Evolutionary conservation across 2,329 filamentous ascomycete genomes (phyloP), one percentile per base, ranked within the genome.

Genomic region (Ophiostoma sp.): DNA sequence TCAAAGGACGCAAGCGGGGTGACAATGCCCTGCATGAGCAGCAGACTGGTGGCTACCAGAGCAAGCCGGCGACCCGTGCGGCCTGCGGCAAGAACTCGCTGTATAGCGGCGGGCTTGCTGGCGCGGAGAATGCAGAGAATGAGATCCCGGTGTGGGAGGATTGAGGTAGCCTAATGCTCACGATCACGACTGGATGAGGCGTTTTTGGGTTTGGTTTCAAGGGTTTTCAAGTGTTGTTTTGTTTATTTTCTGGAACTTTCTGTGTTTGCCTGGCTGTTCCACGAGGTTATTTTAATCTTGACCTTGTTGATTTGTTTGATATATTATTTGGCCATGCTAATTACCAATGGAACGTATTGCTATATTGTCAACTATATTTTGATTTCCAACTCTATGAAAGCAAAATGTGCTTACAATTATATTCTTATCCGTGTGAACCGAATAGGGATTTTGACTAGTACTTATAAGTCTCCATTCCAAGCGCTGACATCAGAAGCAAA

Each of bases 71-170:
- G 39, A 65, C 36, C 52, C 48, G 67, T n/a, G n/a, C 60, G 33
- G 41, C 35, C 35, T 35, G 33, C 11, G 57, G 15, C 52, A 71
- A 71, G 64, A 41, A 39, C 15, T 41, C 33, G n/a, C 39, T 68
- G 48, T 52, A 31, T 27, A 60, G 27, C 17, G n/a, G 23, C 11
- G n/a, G n/a, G n/a, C 48, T 44, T 44, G 41, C 66, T 36, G 35
- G 57, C 17, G 62, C 60, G 4, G 69, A 67, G 4, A 67, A 72
- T 31, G 31, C 33, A 13, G 71, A 72, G 33, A 72, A 72, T 62
- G 36, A 54, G 36, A 35, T 60, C 31, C 71, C 69, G 10, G 57
- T 70, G 23, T 70, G 71, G 69, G 48, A 67, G 17, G 68, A 67
- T 20, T 72, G 33, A 39, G 11, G 17, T 8, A 7, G n/a, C 15